Evolutionary conservation across 306 rosid genomes (phyloP).

Genomic region (Lupinus albus): DNA sequence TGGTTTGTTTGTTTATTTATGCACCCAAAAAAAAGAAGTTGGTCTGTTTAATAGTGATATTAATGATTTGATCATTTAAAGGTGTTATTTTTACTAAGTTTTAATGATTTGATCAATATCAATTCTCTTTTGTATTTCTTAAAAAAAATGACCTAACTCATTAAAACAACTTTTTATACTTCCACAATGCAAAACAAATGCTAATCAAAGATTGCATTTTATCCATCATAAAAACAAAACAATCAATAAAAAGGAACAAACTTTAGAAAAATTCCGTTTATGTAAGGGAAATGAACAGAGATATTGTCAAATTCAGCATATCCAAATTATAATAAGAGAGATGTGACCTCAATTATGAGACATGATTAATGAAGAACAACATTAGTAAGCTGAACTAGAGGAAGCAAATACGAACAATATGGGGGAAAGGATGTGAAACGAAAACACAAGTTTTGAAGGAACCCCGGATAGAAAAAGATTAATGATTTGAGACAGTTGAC

Average conservation of each 20-base stretch:
- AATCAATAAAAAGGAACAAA: slow-evolving; percentile 15
- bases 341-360: slow-evolving; percentile 38
- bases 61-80: background rate
- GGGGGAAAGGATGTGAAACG: background rate
- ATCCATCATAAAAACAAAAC: slow-evolving; percentile 19
- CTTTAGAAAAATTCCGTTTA: background rate
- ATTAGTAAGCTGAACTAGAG: slow-evolving; percentile 28
- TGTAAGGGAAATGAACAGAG: slow-evolving; percentile 12
- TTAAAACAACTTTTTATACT: slow-evolving; percentile 35
- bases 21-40: too few species aligned
- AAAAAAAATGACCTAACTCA: too few species aligned
- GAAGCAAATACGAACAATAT: slow-evolving; percentile 5
- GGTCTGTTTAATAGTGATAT: slow-evolving; percentile 14
- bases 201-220: background rate
- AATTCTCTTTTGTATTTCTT: too few species aligned
- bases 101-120: background rate
- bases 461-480: background rate
- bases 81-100: background rate
- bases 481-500: background rate
- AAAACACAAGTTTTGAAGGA: slow-evolving; percentile 29
- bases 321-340: background rate
- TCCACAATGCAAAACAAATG: slow-evolving; percentile 63
- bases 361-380: slow-evolving; percentile 12
- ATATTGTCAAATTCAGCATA: slow-evolving; percentile 25
- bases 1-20: too few species aligned